Percentiles rank a stretch among this genome's conserved stretches.
These are phyloP conservation scores for Smithsoniella earleae DNA, from an alignment of 163 green algal genomes.

Conservation along the genomic window DNA sequence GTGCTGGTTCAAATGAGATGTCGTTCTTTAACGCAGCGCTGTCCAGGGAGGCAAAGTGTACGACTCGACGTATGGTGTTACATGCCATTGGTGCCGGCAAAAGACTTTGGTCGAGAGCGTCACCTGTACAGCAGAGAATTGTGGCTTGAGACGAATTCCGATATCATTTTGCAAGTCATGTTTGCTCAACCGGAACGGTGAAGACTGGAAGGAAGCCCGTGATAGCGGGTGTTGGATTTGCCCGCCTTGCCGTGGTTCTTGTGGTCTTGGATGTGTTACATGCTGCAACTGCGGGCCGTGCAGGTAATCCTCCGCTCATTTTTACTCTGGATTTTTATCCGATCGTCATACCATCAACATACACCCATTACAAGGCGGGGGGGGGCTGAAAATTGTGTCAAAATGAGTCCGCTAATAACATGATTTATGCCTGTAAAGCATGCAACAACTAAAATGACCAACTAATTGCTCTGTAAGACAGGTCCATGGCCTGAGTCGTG, in stretches of 20 bases:
- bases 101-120: neutral
- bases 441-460: no score
- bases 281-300: neutral
- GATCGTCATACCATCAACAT: no score
- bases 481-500: no score
- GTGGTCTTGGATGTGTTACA: neutral
- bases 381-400: no score
- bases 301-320: no score
- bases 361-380: no score
- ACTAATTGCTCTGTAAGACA: no score
- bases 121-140: neutral
- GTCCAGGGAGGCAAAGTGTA: neutral
- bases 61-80: neutral
- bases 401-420: no score
- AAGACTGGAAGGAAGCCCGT: neutral
- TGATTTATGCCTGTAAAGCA: no score
- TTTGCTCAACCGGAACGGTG: neutral
- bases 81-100: neutral
- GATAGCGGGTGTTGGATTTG: neutral
- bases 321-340: no score
- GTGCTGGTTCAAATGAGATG: no score
- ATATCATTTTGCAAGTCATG: neutral
- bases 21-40: no score
- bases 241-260: neutral
- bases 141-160: neutral